Base-by-base conservation (phyloP, 306 rosid species). In the cucumber (Cucumis sativus) region DNA sequence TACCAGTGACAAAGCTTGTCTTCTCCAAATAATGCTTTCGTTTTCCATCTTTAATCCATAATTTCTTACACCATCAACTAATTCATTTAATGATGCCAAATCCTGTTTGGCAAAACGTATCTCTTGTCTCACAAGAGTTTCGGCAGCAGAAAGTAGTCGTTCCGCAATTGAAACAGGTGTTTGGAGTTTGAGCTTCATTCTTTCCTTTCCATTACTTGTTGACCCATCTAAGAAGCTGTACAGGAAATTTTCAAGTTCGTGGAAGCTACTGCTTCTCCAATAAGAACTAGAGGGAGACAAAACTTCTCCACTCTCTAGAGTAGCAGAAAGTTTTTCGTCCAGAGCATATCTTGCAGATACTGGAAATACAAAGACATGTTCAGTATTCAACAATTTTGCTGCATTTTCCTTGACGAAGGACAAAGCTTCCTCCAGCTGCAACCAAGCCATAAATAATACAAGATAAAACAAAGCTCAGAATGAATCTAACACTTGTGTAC, bases 311-410 rank as follows among this genome's bases (percentile, higher is more conserved):
- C 79, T 69, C 54, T 79, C 85, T 54, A 88, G 66, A 78, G 85
- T 78, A 58, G 84, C 75, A 55, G 80, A 79, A 79, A 95, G 96
- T 82, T 95, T 95, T 63, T 86, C 88, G 78, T 92, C 92, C 85
- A 95, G 97, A 72, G 99, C 91, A 89, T 89, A 83, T 84, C 97
- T 83, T 7, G 97, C 99, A 76, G 99, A 90, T 21, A 95, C 93
- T 14, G 99, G 97, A 88, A 89, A 95, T 79, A 95, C 78, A 69
- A 74, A 83, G 79, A 95, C 96, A 75, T 84, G 79, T 80, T 90
- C 97, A 15, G 88, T 78, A 79, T 87, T 95, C 65, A 95, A 84
- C 87, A 95, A 79, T 77, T 88, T 95, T 80, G 33, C 83, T 47
- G 92, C 81, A 80, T 95, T 92, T 67, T 90, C 96, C 87, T 85